phyloP scores from a whole-genome alignment of 495 filamentous ascomycete species.

The Parathielavia hyrcaniae region DNA sequence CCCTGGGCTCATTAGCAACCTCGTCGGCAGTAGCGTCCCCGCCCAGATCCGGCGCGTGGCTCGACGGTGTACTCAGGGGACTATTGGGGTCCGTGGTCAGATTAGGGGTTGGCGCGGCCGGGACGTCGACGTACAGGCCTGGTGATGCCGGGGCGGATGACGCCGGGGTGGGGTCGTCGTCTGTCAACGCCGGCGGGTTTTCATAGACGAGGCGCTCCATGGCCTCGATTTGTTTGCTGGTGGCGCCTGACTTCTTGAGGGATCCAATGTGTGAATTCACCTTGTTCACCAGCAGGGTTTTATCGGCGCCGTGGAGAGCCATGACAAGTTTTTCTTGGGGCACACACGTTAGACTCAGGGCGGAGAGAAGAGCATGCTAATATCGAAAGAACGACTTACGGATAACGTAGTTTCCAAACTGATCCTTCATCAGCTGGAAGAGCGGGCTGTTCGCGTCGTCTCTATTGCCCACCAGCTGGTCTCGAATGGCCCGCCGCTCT shows the following conservation, averaged over 20 bases:
- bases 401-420: constrained; percentile 94
- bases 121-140: constrained; percentile 44
- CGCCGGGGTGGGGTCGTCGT: constrained; percentile 19
- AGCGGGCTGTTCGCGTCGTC: constrained; percentile 63
- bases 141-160: constrained; percentile 29
- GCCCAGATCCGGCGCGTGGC: constrained; percentile 54
- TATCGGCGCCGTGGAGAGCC: constrained; percentile 55
- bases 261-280: constrained; percentile 67
- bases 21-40: constrained; percentile 36
- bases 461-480: constrained; percentile 52
- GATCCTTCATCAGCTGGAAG: constrained; percentile 75
- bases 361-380: too few relatives aligned
- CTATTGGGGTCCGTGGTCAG: constrained; percentile 59
- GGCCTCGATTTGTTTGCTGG: constrained; percentile 70
- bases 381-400: constrained; percentile 54
- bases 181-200: constrained; percentile 11
- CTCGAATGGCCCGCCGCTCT: constrained; percentile 66
- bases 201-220: constrained; percentile 51
- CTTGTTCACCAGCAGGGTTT: constrained; percentile 58
- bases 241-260: constrained; percentile 61
- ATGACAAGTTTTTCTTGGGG: constrained; percentile 44
- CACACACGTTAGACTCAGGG: constrained; percentile 32
- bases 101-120: constrained; percentile 50
- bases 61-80: constrained; percentile 59
- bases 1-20: constrained; percentile 2